phyloP scores from a whole-genome alignment of 2,329 filamentous ascomycete genomes.

The Aspergillus udagawae region DNA sequence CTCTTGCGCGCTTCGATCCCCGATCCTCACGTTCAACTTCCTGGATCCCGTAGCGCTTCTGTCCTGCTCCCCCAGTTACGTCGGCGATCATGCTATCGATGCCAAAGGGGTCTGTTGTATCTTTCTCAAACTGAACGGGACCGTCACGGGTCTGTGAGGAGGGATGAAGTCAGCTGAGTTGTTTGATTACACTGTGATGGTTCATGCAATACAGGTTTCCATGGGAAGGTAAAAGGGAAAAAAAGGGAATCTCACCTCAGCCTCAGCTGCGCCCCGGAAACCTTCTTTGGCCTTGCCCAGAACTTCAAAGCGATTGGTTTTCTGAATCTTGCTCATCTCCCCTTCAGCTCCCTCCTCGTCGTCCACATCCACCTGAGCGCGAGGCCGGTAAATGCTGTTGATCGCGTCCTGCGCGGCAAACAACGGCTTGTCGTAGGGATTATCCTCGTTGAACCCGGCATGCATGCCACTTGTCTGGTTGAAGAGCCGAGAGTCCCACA shows the following conservation, averaged over 20 bases:
- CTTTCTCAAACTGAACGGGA: conserved; percentile 95
- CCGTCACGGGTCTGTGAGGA: conserved; percentile 66
- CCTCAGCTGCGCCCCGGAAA: conserved; percentile 78
- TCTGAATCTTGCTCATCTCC: conserved; percentile 84
- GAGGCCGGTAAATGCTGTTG: conserved; percentile 86
- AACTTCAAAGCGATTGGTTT: conserved; percentile 80
- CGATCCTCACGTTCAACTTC: conserved; percentile 34
- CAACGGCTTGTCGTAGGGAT: conserved; percentile 92
- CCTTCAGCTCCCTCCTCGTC: conserved; percentile 75
- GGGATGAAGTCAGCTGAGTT: not conserved
- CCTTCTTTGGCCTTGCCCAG: conserved; percentile 77
- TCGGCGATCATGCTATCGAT: conserved; percentile 92
- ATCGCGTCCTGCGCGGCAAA: conserved; percentile 95
- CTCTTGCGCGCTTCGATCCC: conserved; percentile 65
- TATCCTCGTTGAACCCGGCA: conserved; percentile 93
- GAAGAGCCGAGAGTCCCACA: conserved; percentile 96
- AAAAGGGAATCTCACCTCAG: conserved; percentile 58
- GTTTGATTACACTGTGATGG: not conserved
- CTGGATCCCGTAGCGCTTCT: conserved; percentile 44
- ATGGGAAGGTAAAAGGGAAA: conserved; percentile 1
- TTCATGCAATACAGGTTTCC: not conserved
- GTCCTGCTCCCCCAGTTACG: conserved; percentile 54
- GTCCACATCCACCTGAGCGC: conserved; percentile 66
- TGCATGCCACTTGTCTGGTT: conserved; percentile 91
- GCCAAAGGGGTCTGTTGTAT: conserved; percentile 80